Evolutionary conservation across 257 asterid genomes (phyloP).

Genomic region (Gardenia jasminoides): DNA sequence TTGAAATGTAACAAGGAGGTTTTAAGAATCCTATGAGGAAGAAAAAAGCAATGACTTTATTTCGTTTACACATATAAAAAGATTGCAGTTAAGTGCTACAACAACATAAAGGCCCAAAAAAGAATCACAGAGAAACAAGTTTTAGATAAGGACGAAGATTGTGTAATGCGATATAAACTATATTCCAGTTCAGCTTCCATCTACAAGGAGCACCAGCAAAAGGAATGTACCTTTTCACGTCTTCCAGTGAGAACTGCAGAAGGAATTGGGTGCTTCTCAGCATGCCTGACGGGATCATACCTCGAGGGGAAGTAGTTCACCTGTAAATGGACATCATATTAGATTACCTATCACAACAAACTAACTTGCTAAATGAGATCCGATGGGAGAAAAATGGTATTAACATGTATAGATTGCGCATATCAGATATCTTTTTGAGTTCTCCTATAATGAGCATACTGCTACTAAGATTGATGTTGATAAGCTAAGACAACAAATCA

Average conservation of each 20-base stretch:
- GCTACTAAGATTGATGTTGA: not conserved
- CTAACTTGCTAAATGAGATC: not conserved
- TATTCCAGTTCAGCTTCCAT: not conserved
- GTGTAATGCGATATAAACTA: not conserved
- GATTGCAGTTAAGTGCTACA: not conserved
- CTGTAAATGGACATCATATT: constrained; percentile 14
- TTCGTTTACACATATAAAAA: not conserved
- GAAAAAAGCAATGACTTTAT: not conserved
- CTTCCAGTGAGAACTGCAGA: constrained; percentile 27
- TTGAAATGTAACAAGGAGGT: not conserved
- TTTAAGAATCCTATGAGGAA: not conserved
- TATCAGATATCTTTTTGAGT: not conserved
- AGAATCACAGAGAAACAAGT: not conserved
- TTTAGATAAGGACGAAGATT: not conserved
- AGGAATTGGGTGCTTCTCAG: constrained; percentile 35
- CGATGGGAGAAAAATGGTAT: not conserved
- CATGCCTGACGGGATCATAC: constrained; percentile 39
- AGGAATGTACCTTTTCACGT: constrained; percentile 31
- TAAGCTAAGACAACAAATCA: not conserved
- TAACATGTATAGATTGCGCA: not conserved
- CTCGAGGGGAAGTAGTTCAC: constrained; percentile 40
- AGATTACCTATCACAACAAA: not conserved
- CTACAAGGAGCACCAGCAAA: not conserved
- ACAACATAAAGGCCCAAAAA: not conserved
- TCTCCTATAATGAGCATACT: not conserved